Evolutionary conservation across 768 basidiomycete species (phyloP), one percentile per base, ranked within the genome.

Genomic region (Mycena venus): DNA sequence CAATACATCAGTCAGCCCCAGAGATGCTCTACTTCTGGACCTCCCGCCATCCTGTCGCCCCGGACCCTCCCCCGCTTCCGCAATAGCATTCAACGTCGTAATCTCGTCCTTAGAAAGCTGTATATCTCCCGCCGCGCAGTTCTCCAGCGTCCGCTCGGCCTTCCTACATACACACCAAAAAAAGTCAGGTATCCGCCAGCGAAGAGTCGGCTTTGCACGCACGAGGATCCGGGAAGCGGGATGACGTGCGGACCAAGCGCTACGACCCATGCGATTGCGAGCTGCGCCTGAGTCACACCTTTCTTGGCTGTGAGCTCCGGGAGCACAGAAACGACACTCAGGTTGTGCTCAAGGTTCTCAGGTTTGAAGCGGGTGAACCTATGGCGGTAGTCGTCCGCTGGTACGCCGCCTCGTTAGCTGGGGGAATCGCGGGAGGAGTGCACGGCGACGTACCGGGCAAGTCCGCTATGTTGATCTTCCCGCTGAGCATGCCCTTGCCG

Each of bases 401-500:
- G 44, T 21, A 9, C n/a, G 9, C 47, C 6, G 21, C 10, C n/a
- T 8, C 47, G 47, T 47, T 9, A 47, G 47, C 17, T 6, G 9
- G n/a, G 9, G 19, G 7, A 21, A 15, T 38, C 14, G 27, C 40
- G 11, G 15, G 12, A 29, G 23, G 3, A 19, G 47, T 9, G 19
- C 47, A 47, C n/a, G n/a, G n/a, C n/a, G n/a, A n/a, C n/a, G n/a
- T 42, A 62, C 60, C 8, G n/a, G 60, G 60, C 38, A 62, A 38
- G 60, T 40, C 38, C 27, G 60, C 60, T 17, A 21, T 7, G 60
- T 23, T 62, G 17, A 60, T 3, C 23, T 34, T 63, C 32, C 90
- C 90, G 0, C 88, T 88, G 32, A 91, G 82, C 79, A 91, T 86
- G 3, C 90, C 90, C n/a, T 84, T 82, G 3, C 90, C 90, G 3